Conservation (phyloP, 1,284 basidiomycete species). For the Cutaneotrichosporon dermatis region DNA sequence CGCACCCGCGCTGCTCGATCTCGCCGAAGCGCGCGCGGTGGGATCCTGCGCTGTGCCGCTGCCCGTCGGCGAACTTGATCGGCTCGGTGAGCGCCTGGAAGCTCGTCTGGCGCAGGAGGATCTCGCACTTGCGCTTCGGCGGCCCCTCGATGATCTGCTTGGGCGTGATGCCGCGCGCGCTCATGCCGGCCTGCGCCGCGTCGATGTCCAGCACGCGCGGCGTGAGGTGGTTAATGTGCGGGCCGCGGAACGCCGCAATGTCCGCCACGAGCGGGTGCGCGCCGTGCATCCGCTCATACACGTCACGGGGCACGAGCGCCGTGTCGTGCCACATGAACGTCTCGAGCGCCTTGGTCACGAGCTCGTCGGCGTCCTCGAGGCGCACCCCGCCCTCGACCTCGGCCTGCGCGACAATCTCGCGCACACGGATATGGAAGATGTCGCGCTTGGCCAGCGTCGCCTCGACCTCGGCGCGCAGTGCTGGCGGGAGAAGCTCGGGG, state of each 20-base stretch:
- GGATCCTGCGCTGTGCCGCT: constrained; percentile 20
- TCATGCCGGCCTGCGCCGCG: constrained; percentile 47
- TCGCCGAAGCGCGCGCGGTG: constrained; percentile 52
- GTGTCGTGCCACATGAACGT: constrained; percentile 50
- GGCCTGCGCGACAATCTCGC: constrained; percentile 37
- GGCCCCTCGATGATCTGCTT: constrained; percentile 51
- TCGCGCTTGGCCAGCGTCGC: constrained; percentile 36
- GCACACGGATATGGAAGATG: constrained; percentile 43
- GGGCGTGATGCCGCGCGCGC: constrained; percentile 45
- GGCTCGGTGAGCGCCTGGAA: constrained; percentile 50
- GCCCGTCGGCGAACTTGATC: constrained; percentile 38
- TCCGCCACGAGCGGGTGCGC: constrained; percentile 49
- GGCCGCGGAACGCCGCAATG: constrained; percentile 48
- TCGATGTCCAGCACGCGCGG: constrained; percentile 51
- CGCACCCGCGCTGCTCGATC: constrained; percentile 50
- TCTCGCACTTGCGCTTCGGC: constrained; percentile 40
- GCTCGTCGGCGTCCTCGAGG: constrained; percentile 25
- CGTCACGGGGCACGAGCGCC: constrained; percentile 37
- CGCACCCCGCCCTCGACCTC: constrained; percentile 36
- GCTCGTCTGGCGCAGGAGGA: constrained; percentile 49
- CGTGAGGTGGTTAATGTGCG: constrained; percentile 53
- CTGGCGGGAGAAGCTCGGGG: constrained; percentile 42
- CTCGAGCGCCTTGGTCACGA: constrained; percentile 45
- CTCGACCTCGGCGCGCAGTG: constrained; percentile 32
- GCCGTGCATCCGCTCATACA: constrained; percentile 40